Evolutionary conservation across 1,139 yeast genomes (phyloP).

Genomic region (Pneumocystis wakefieldiae): DNA sequence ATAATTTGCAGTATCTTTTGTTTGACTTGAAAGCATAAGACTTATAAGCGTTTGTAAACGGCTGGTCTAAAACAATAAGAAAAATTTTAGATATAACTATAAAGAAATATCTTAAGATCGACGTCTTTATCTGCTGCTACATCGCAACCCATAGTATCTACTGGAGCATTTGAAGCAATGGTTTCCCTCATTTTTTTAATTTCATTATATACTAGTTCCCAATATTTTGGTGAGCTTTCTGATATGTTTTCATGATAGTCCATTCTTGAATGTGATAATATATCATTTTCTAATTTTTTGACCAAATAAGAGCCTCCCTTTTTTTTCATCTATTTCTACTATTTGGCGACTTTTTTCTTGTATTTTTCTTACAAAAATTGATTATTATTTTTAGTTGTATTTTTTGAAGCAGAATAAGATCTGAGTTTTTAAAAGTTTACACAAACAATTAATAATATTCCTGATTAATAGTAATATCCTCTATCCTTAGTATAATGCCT

Average conservation of each 20-base stretch:
- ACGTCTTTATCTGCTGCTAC: constrained; percentile 41
- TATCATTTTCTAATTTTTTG: neutral
- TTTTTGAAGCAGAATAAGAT: neutral
- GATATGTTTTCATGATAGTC: neutral
- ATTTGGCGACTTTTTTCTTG: neutral
- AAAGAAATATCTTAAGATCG: constrained; percentile 20
- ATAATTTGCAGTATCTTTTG: constrained; percentile 75
- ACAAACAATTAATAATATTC: too few relatives aligned
- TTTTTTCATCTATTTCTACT: neutral
- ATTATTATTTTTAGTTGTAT: neutral
- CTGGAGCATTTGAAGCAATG: constrained; percentile 43
- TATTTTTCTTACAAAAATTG: neutral
- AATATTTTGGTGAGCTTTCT: constrained; percentile 15
- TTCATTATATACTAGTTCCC: constrained; percentile 39
- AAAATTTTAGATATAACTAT: constrained; percentile 18
- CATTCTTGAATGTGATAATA: neutral
- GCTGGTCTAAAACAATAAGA: constrained; percentile 36
- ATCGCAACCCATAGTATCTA: constrained; percentile 81
- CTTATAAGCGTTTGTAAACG: constrained; percentile 50
- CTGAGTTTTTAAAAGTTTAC: neutral
- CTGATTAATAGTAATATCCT: too few relatives aligned
- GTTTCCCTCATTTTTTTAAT: constrained; percentile 49
- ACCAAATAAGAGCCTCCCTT: neutral
- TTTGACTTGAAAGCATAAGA: constrained; percentile 78
- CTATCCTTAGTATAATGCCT: too few relatives aligned